Conservation (phyloP, 108 stramenopile genomes). For the Skeletonema marinoi region DNA sequence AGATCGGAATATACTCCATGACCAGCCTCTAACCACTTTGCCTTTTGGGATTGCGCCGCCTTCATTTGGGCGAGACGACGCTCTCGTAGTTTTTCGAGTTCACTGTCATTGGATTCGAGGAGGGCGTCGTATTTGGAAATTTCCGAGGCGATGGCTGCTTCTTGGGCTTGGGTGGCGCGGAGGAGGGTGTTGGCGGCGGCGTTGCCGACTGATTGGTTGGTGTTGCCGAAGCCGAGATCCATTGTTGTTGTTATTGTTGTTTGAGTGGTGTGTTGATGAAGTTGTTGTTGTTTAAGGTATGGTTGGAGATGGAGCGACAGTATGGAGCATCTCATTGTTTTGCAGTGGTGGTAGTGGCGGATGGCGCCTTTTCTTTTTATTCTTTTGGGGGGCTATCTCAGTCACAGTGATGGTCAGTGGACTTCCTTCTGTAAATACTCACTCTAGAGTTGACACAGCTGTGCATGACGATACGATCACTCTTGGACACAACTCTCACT, state of each 20-base stretch:
- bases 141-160: conserved; percentile 63
- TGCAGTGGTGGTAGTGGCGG: too few species aligned
- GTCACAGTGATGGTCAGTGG: too few species aligned
- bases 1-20: conserved; percentile 92
- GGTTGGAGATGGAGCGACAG: too few species aligned
- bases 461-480: too few species aligned
- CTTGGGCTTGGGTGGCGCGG: conserved; percentile 64
- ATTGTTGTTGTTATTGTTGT: background rate
- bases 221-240: conserved; percentile 85
- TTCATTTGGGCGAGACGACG: conserved; percentile 81
- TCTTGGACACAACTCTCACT: too few species aligned
- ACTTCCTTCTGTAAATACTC: too few species aligned
- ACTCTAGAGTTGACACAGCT: too few species aligned
- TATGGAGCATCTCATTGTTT: too few species aligned
- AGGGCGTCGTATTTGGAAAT: conserved; percentile 78
- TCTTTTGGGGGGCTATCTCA: too few species aligned
- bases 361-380: too few species aligned
- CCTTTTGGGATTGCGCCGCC: conserved; percentile 58
- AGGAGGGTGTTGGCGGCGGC: conserved; percentile 62
- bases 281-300: background rate
- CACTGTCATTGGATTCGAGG: conserved; percentile 85
- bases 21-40: conserved; percentile 74
- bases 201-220: conserved; percentile 76
- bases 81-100: conserved; percentile 88
- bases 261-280: too few species aligned